Evolutionary conservation across 2,329 filamentous ascomycete species (phyloP), one percentile per base, ranked within the genome.

Genomic region (Corinectria fuckeliana): DNA sequence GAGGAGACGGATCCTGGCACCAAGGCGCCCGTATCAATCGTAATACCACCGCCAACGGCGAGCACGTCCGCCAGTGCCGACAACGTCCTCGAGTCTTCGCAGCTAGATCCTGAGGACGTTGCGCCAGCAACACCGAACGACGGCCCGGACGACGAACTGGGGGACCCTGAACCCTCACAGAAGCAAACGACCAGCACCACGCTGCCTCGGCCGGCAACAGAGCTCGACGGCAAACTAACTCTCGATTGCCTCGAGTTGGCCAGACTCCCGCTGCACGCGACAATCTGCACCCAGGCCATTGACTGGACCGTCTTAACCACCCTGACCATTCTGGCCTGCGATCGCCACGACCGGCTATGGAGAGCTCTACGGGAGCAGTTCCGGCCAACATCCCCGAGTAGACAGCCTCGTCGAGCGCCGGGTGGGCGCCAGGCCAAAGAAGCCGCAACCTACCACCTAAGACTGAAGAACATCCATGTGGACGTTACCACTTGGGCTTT

Each of bases 291-390:
- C 13, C n/a, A 60, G 13, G 60, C 60, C 21, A 42, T 63, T 26
- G 60, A 63, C 57, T 63, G 60, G 60, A 58, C 57, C 13, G 53
- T 63, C 30, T 36, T 63, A 38, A 63, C 60, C 10, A 57, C 57
- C 28, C 50, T 60, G 18, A 63, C 60, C 13, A 60, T 63, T 7
- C 25, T 63, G 42, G 32, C 50, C 23, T 63, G 60, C 28, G 52
- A 58, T 26, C 52, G 50, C 21, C 58, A 56, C 10, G 60, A 63
- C 28, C 54, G 58, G 44, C 39, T 63, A 7, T 63, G 56, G 53
- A 54, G 53, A 10, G 52, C 55, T 4, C 32, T 63, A 2, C 47
- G 60, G 36, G 45, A 60, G 16, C 51, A 56, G 44, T 63, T 63
- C 20, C 56, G 53, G 20, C 52, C 57, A 32, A 51, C 50, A 3